phyloP scores from a whole-genome alignment of 306 rosid species.

The Pterocarpus macrocarpus region DNA sequence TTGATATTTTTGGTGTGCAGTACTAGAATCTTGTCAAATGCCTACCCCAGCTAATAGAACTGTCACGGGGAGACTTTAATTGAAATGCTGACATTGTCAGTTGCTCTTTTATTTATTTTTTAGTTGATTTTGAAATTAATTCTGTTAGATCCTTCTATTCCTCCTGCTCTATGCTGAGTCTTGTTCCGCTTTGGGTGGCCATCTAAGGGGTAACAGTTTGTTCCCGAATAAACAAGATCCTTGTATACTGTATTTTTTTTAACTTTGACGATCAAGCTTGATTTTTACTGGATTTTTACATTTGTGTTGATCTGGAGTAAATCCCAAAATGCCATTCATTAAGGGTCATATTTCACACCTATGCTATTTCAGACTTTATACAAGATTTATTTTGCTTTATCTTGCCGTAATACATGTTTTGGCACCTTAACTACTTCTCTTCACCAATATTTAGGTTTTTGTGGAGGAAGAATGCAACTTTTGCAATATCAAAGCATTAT shows the following conservation, averaged over 20 bases:
- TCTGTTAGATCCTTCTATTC: slow-evolving; percentile 34
- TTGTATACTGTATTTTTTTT: neutral
- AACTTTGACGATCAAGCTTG: slow-evolving; percentile 27
- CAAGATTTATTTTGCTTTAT: slow-evolving; percentile 3
- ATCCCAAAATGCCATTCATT: slow-evolving; percentile 16
- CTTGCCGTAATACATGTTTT: slow-evolving; percentile 8
- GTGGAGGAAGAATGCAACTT: slow-evolving; percentile 96
- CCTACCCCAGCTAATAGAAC: neutral
- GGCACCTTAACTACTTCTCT: slow-evolving; percentile 15
- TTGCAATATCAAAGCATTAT: slow-evolving; percentile 95
- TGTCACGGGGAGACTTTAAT: neutral
- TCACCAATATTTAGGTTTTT: slow-evolving; percentile 69
- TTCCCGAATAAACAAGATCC: slow-evolving; percentile 1
- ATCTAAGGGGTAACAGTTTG: slow-evolving; percentile 53
- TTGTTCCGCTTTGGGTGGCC: slow-evolving; percentile 26
- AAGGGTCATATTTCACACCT: slow-evolving; percentile 23
- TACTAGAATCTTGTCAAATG: slow-evolving; percentile 35
- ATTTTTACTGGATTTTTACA: neutral
- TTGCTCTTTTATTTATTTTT: neutral
- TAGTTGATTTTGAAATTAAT: slow-evolving; percentile 13
- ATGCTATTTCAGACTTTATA: neutral
- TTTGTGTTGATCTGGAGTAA: slow-evolving; percentile 1
- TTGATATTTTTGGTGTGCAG: slow-evolving; percentile 5
- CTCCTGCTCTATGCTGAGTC: neutral
- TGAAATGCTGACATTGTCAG: neutral